These are phyloP conservation scores for Mayamaea pseudoterrestris DNA, from an alignment of 108 stramenopile species.

Conservation along the genomic window DNA sequence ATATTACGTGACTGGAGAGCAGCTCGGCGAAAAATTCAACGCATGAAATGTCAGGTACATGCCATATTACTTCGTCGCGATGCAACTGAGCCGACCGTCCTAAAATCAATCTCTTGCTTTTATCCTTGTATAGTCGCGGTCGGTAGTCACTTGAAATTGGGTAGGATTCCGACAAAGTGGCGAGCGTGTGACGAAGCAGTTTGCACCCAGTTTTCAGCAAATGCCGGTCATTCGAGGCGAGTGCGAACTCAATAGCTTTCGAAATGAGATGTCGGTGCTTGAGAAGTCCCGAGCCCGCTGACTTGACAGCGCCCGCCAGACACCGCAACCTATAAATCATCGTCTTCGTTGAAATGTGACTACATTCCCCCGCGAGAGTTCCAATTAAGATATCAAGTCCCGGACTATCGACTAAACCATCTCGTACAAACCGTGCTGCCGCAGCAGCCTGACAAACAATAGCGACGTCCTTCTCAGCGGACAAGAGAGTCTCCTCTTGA, in stretches of 20 bases:
- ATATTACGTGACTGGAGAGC: slow-evolving; percentile 23
- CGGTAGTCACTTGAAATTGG: slow-evolving; percentile 23
- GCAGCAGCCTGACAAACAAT: slow-evolving; percentile 62
- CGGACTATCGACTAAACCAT: slow-evolving; percentile 35
- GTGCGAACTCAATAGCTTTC: slow-evolving; percentile 42
- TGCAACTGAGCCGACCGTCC: slow-evolving; percentile 37
- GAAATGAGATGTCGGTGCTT: slow-evolving; percentile 36
- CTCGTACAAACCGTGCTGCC: slow-evolving; percentile 25
- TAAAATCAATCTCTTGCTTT: slow-evolving; percentile 7
- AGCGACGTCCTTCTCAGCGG: slow-evolving; percentile 69
- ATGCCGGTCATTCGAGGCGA: slow-evolving; percentile 57
- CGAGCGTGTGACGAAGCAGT: slow-evolving; percentile 65
- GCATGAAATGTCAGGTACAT: slow-evolving; percentile 53
- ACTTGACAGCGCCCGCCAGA: slow-evolving; percentile 67
- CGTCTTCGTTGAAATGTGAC: slow-evolving; percentile 57
- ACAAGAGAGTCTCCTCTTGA: slow-evolving; percentile 59
- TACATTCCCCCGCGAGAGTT: slow-evolving; percentile 49
- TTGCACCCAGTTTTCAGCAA: slow-evolving; percentile 80
- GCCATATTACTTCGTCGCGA: slow-evolving; percentile 49
- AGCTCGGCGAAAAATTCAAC: slow-evolving; percentile 51
- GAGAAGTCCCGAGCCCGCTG: slow-evolving; percentile 42
- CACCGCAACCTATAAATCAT: slow-evolving; percentile 65
- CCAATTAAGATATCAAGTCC: slow-evolving; percentile 66
- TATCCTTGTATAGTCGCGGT: slow-evolving; percentile 17
- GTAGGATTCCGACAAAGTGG: slow-evolving; percentile 70